These are phyloP conservation scores for Oryza meridionalis DNA, from an alignment of 176 grass and related monocot genomes.

Conservation along the genomic window DNA sequence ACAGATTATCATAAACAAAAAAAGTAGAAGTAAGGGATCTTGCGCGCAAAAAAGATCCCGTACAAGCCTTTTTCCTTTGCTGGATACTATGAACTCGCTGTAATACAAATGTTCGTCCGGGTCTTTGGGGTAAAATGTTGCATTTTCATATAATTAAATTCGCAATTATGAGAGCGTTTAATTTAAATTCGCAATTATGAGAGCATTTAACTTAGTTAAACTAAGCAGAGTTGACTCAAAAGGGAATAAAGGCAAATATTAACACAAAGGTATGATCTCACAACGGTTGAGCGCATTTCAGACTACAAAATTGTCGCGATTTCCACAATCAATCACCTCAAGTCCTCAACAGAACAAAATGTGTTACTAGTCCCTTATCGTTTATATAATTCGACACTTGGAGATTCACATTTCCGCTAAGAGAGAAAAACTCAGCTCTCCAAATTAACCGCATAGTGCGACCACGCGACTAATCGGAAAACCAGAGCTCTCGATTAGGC, in stretches of 20 bases:
- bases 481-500: not conserved
- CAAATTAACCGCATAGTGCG: not conserved
- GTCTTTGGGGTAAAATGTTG: not conserved
- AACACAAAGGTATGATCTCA: not conserved
- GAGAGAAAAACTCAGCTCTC: not conserved
- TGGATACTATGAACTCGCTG: not conserved
- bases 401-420: conserved; percentile 5
- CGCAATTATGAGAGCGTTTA: not conserved
- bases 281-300: not conserved
- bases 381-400: not conserved
- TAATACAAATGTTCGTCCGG: not conserved
- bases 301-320: not conserved
- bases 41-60: not conserved
- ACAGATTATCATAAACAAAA: conserved; percentile 38
- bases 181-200: not conserved
- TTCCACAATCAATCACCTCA: conserved; percentile 13
- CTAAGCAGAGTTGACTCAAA: conserved; percentile 17
- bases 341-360: not conserved
- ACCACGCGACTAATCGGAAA: not conserved
- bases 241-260: not conserved
- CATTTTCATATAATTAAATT: not conserved
- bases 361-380: not conserved
- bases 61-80: conserved; percentile 10
- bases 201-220: not conserved
- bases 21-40: not conserved